Evolutionary conservation across 805 yeast species (phyloP), one percentile per base, ranked within the genome.

Genomic region (Huiozyma naganishii): DNA sequence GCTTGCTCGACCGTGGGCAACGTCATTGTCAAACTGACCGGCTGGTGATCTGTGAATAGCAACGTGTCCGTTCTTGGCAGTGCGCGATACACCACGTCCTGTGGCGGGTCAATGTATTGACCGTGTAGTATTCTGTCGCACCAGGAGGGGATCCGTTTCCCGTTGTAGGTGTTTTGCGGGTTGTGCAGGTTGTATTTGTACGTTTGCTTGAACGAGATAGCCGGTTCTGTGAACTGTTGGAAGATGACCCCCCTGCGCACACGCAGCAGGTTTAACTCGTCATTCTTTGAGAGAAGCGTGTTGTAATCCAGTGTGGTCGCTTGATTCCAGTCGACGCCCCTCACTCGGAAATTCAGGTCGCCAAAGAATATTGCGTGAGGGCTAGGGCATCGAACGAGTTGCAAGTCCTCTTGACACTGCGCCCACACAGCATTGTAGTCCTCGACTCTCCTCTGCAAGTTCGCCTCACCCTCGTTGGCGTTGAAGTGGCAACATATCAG

Each of bases 101-200:
- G 46, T 32, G 9, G 48, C 46, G 79, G 75, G 1, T 68, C 57
- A 44, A 74, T 73, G 53, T 67, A 85, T 17, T 17, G 23, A 17
- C 23, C 23, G 23, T 17, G 23, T 39, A 89, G 58, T 6, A 89
- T 74, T 42, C 97, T 65, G 58, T 89, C 97, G 62, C 96, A 88
- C 95, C 95, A 89, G 6, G 95, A 80, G 0, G 96, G 94, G 1
- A 67, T 65, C 44, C 96, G 68, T 50, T 77, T 79, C 1, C 58
- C 36, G 47, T 76, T 74, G 58, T 76, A 83, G 7, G 64, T 61
- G n/a, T 71, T 69, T 3, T 44, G 40, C 3, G 49, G 41, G 0
- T 79, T 68, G 30, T 75, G 73, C 1, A 71, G 46, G 41, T 62
- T 59, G 58, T 68, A 84, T 62, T 89, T 89, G 67, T 82, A 89